phyloP scores from a whole-genome alignment of 1,284 basidiomycete species.

The Apiotrichum sp. region DNA sequence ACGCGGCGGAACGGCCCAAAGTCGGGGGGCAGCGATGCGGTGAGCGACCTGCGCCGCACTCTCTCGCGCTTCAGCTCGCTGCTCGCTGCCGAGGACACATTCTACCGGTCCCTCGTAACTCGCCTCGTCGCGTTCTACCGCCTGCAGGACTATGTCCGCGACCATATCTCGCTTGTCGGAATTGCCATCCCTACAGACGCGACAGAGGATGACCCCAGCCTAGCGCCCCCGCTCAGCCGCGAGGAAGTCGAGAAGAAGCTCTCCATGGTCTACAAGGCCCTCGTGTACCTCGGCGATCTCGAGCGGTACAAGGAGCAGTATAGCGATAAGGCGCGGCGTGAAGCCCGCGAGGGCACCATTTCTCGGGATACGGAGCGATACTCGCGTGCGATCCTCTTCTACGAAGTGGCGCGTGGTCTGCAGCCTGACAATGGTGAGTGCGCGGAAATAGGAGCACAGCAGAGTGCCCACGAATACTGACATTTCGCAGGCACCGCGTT shows the following conservation, averaged over 20 bases:
- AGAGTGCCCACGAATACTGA: not conserved
- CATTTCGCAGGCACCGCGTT: constrained; percentile 69
- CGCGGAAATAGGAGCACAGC: no score
- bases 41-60: constrained; percentile 74
- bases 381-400: constrained; percentile 68
- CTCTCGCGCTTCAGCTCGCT: constrained; percentile 81
- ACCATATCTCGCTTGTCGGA: constrained; percentile 55
- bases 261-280: constrained; percentile 72
- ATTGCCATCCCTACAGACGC: constrained; percentile 47
- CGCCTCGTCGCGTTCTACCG: constrained; percentile 63
- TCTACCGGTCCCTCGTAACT: constrained; percentile 71
- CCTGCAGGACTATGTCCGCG: constrained; percentile 15
- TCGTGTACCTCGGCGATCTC: constrained; percentile 89
- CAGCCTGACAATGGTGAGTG: constrained; percentile 59
- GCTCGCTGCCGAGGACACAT: constrained; percentile 76
- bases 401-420: constrained; percentile 73
- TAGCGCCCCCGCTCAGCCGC: constrained; percentile 47
- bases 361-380: constrained; percentile 45
- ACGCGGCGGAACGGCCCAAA: constrained; percentile 5
- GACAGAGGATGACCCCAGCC: constrained; percentile 12
- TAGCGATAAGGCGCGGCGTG: constrained; percentile 27
- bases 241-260: constrained; percentile 59
- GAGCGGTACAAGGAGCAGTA: constrained; percentile 89
- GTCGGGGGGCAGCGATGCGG: constrained; percentile 42
- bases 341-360: constrained; percentile 17